Base-by-base conservation (phyloP, 768 basidiomycete species). In the Tremella yokohamensis region DNA sequence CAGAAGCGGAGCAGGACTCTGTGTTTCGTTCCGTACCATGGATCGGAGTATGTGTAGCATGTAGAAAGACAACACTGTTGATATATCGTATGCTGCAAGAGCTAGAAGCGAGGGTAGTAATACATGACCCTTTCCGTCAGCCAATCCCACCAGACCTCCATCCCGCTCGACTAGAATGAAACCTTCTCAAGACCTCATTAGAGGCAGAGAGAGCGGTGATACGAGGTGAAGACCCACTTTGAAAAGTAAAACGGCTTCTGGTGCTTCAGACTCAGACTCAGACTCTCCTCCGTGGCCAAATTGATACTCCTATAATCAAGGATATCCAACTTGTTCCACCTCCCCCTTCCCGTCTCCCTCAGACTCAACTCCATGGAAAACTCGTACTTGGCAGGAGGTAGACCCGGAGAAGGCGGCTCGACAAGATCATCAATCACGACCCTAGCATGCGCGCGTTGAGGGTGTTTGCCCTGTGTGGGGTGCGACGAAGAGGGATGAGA, bases 211-310 rank as follows among this genome's bases (percentile, higher is more conserved):
- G 29, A 34, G 29, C 29, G 29, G 29, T 11, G 29, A n/a, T n/a
- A n/a, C n/a, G n/a, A 18, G 39, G 12, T 40, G 15, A 9, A 39
- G 19, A 90, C 71, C 82, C 81, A 65, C 76, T 88, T 91, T 40
- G 90, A 92, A 77, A 96, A 96, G 85, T 88, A 92, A 74, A 89
- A 94, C n/a, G 90, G 84, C 54, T 88, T 81, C 73, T 91, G 89
- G 64, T 91, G 84, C 70, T 88, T 89, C 65, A 92, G 77, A 9
- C 83, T 79, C 25, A 94, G 78, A 16, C 86, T 84, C 9, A 82
- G 73, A 12, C 82, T 79, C 70, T 91, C 90, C 1, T 88, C 90
- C 16, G 82, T 87, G 58, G 83, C 84, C n/a, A 88, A 65, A 56
- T 87, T 83, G 3, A 93, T 83, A 0, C 87, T 87, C 53, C 86